Base-by-base conservation (phyloP, 345 rosid genomes). In the Geranium brycei region DNA sequence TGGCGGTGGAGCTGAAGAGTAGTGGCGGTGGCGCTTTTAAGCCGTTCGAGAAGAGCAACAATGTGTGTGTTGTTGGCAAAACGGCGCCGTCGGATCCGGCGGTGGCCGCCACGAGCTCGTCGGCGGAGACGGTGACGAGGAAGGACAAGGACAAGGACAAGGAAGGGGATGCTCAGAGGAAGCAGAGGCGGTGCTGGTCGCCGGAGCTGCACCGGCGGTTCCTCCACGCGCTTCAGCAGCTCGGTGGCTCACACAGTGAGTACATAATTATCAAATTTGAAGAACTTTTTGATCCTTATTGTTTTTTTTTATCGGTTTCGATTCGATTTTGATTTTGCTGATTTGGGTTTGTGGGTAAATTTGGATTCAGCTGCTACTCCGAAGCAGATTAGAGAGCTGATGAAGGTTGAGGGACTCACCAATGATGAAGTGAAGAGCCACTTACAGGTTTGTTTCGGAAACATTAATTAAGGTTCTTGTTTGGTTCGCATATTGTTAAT, bases 401-500 rank as follows among this genome's bases (percentile, higher is more conserved):
- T 81, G 85, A 78, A 81, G 73, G 82, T 81, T 59, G 80, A 81
- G 55, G 80, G 79, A 32, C 76, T 81, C 71, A 78, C 85, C 66
- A 81, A 81, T 18, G 85, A 81, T 65, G 85, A 81, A 70, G 80
- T 81, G 66, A 81, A 81, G 69, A 81, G 85, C 72, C 85, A 81
- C 67, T 76, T 81, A 58, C 85, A 81, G 85, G 85, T 81, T 57
- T 23, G 28, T 23, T 23, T 23, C 28, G 28, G 28, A 23, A 23
- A 23, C 28, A 0, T 23, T 23, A 23, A 0, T 23, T 23, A 23
- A 23, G 28, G 28, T 23, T 23, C 28, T 2, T 23, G 28, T 23
- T 23, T 23, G 28, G 28, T 23, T 23, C 28, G 2, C 28, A 23
- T 23, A 23, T 2, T 23, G 28, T 23, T 23, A 23, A 23, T 23